Base-by-base conservation (phyloP, 2,329 filamentous ascomycete genomes). In the Aspergillus fumigatiaffinis region DNA sequence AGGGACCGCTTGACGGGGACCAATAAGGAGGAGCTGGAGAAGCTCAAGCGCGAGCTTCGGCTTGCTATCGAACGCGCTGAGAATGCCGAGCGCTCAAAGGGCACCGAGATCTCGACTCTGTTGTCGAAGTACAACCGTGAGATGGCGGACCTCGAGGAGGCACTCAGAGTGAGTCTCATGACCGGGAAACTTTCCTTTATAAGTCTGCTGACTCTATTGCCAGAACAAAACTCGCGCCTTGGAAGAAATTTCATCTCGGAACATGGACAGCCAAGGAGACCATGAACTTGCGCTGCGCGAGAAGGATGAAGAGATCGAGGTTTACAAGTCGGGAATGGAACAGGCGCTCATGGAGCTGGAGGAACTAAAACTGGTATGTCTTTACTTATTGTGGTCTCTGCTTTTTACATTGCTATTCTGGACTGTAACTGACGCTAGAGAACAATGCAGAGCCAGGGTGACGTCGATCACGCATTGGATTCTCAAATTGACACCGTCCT, bases 261-360 rank as follows among this genome's bases (percentile, higher is more conserved):
- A 91, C 53, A 85, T 87, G 26, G 90, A 96, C 62, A 90, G 90
- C 46, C 89, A 88, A 72, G 89, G 88, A 0, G 94, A 97, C 69
- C 86, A 96, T 23, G 92, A 97, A 72, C 84, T 88, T 60, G 83
- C 90, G 53, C 82, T 99, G 32, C 88, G 89, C 50, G 94, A 97
- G 62, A 97, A 97, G 80, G 94, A 99, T 71, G 92, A 97, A 68
- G 94, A 99, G 76, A 86, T 99, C 26, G 94, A 97, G 76, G 92
- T 97, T 50, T 96, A 96, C 83, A 96, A 97, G 79, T 91, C 92
- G 49, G 92, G 92, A 68, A 95, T 99, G 91, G 94, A 99, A 71
- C 90, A 97, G 78, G 92, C 93, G 3, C 79, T 99, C 56, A 84
- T 97, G 53, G 92, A 97, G 76, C 82, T 99, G 59, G 93, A 95